Evolutionary conservation across 306 rosid species (phyloP).

Genomic region (Casuarina equisetifolia): DNA sequence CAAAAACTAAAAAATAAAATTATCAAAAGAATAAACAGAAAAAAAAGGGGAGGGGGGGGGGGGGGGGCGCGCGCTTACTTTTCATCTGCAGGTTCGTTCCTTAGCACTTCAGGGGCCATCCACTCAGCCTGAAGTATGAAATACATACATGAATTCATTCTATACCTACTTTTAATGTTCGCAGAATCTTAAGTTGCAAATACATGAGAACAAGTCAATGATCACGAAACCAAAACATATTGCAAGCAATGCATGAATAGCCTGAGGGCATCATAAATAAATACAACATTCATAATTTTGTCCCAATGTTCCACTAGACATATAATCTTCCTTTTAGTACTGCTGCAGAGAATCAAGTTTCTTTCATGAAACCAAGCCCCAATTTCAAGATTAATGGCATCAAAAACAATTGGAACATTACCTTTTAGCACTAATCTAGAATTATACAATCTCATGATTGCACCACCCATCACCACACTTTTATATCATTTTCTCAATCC

Average conservation of each 20-base stretch:
- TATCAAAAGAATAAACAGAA: conserved; percentile 20
- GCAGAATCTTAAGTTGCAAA: neutral
- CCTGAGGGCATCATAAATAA: conserved; percentile 9
- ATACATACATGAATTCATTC: conserved; percentile 30
- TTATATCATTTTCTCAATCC: neutral
- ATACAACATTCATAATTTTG: conserved; percentile 10
- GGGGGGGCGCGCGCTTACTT: conserved; percentile 48
- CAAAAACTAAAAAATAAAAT: conserved; percentile 2
- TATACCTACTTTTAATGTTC: conserved; percentile 21
- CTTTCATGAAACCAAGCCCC: neutral
- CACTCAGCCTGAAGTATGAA: conserved; percentile 86
- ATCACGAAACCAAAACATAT: conserved; percentile 22
- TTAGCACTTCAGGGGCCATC: conserved; percentile 99
- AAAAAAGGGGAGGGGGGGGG: neutral
- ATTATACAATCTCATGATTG: neutral
- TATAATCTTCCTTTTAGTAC: neutral
- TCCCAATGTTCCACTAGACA: neutral
- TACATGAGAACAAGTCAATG: conserved; percentile 4
- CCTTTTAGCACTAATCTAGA: neutral
- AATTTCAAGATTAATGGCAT: conserved; percentile 1
- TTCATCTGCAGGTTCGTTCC: conserved; percentile 96
- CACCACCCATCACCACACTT: neutral
- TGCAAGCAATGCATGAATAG: conserved; percentile 13
- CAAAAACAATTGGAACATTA: neutral
- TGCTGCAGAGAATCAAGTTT: neutral